phyloP scores from a whole-genome alignment of 768 basidiomycete genomes.

The Leccinum barrowsii region DNA sequence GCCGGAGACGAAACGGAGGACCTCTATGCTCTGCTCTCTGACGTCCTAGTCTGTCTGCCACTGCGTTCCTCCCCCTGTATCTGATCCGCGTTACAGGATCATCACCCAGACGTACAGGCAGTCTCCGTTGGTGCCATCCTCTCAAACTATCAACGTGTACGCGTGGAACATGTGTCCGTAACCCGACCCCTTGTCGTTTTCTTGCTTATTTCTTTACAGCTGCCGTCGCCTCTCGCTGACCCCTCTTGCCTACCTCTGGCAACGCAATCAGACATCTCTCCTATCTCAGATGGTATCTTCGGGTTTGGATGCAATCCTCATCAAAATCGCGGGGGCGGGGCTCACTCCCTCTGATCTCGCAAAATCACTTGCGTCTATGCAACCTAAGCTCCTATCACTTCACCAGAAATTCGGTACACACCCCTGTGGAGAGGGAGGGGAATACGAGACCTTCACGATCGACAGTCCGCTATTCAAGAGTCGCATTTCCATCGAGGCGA shows the following conservation, averaged over 20 bases:
- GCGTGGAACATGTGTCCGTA: slow-evolving; percentile 94
- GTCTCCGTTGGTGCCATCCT: slow-evolving; percentile 96
- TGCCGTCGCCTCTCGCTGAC: slow-evolving; percentile 79
- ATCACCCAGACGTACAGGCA: slow-evolving; percentile 78
- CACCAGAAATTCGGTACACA: slow-evolving; percentile 84
- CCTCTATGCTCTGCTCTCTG: slow-evolving; percentile 64
- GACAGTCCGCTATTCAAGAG: slow-evolving; percentile 88
- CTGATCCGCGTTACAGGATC: slow-evolving; percentile 39
- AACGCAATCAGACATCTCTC: slow-evolving; percentile 82
- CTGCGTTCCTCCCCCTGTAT: background rate
- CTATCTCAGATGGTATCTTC: slow-evolving; percentile 82
- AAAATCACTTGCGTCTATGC: slow-evolving; percentile 68
- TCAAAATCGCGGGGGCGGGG: slow-evolving; percentile 96
- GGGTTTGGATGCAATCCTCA: slow-evolving; percentile 77
- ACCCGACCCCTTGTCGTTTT: background rate
- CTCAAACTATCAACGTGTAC: slow-evolving; percentile 94
- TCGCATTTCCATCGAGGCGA: slow-evolving; percentile 62
- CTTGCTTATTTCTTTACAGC: slow-evolving; percentile 36
- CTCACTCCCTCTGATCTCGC: slow-evolving; percentile 76
- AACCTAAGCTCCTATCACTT: slow-evolving; percentile 65
- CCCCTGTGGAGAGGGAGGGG: slow-evolving; percentile 96
- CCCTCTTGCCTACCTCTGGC: slow-evolving; percentile 90
- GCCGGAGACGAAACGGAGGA: slow-evolving; percentile 96
- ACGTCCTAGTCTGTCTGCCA: slow-evolving; percentile 65
- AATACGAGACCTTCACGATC: slow-evolving; percentile 92